Base-by-base conservation (phyloP, 2,329 filamentous ascomycete genomes). In the Apiospora kogelbergensis region DNA sequence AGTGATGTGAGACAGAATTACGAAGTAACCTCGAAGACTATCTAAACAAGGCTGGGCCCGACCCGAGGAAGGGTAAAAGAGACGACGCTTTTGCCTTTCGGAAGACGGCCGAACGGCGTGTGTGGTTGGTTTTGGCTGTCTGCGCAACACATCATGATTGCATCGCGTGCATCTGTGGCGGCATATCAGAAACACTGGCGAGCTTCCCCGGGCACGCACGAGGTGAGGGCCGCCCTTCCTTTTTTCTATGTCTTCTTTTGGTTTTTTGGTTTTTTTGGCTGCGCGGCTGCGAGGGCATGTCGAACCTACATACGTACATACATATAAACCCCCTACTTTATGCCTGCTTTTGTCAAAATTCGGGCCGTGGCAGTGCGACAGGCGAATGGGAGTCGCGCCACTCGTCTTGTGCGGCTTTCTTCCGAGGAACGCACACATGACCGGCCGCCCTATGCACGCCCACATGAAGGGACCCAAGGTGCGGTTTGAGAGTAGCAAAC, bases 111-210 rank as follows among this genome's bases (percentile, higher is more conserved):
- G 53, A 30, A 30, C 10, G 30, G 26, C 40, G n/a, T n/a, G 17
- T 37, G 3, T n/a, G 53, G 15, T 60, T 60, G 26, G 17, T 37
- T 33, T 60, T 33, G 26, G 42, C 53, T 60, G 53, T 53, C 53
- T 60, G 53, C 26, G 53, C 53, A 60, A 60, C 53, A 60, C 53
- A 33, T 60, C 53, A 60, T 37, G 53, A 60, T 60, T 60, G 53
- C 53, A 60, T 60, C 53, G 53, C 53, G 30, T 17, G 53, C 53
- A 60, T 60, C 17, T 30, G 30, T 60, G 53, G 53, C 53, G 30
- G 15, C 48, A 33, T 33, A 57, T 33, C 26, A 57, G 48, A 33
- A 57, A 57, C 48, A 60, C 6, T 60, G 26, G 53, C 26, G 53
- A 37, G 53, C 20, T 26, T 60, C 7, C 53, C 26, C 17, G 53